Conservation (phyloP, 2,329 filamentous ascomycete genomes). For the Verticillium tricorpus region DNA sequence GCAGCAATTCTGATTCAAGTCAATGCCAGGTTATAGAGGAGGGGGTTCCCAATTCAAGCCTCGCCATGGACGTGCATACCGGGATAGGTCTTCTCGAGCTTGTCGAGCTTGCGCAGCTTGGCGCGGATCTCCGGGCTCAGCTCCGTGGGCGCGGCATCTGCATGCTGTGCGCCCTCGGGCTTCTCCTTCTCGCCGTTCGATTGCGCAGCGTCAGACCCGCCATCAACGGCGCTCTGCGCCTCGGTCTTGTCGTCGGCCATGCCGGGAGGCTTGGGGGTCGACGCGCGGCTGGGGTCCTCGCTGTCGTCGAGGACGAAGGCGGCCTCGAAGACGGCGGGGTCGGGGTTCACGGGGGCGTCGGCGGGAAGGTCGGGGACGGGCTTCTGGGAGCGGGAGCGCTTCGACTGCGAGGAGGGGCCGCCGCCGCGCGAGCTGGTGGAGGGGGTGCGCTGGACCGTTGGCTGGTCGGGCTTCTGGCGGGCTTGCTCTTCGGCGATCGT, state of each 20-base stretch:
- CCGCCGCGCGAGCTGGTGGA: neutral
- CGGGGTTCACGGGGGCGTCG: constrained; percentile 54
- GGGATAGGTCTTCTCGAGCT: constrained; percentile 81
- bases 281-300: constrained; percentile 59
- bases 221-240: constrained; percentile 12
- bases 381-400: constrained; percentile 16
- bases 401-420: constrained; percentile 4
- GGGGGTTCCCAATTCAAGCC: constrained; percentile 7
- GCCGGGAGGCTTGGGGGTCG: constrained; percentile 48
- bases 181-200: constrained; percentile 17
- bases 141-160: constrained; percentile 33
- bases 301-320: constrained; percentile 85
- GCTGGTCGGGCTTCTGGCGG: constrained; percentile 55
- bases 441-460: constrained; percentile 1
- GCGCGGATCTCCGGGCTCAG: constrained; percentile 69
- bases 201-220: constrained; percentile 11
- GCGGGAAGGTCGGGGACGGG: constrained; percentile 36
- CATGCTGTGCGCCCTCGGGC: constrained; percentile 11
- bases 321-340: constrained; percentile 82
- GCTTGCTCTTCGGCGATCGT: constrained; percentile 90
- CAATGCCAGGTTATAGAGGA: neutral
- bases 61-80: constrained; percentile 42
- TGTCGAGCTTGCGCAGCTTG: constrained; percentile 82
- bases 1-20: constrained; percentile 63
- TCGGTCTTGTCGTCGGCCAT: constrained; percentile 18